Base-by-base conservation (phyloP, 2,329 filamentous ascomycete species). In the Pseudogymnoascus sp. region DNA sequence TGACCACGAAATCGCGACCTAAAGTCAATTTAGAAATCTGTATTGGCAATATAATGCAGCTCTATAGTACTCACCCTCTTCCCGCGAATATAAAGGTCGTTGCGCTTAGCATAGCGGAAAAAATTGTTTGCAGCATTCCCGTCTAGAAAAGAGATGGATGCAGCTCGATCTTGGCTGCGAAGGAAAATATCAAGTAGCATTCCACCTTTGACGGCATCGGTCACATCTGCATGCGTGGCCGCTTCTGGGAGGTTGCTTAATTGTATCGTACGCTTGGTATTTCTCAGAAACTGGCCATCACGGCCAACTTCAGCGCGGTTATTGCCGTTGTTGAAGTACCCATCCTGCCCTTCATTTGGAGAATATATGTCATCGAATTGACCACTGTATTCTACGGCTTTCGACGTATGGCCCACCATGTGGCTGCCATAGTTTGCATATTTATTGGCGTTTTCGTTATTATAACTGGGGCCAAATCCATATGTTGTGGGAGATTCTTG, bases 1-100 rank as follows among this genome's bases (percentile, higher is more conserved):
- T 60, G 80, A 82, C 90, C 90, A 93, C 64, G 78, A 78, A 38
- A 90, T 79, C 12, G 86, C 80, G 58, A 92, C 77, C 88, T 92
- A 63, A 58, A 35, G 59, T 14, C 28, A 28, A 22, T 35, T 61
- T 28, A 65, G n/a, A 19, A 19, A 39, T 3, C 8, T 38, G 7
- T 58, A 9, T 23, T 14, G 12, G n/a, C 14, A 22, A 41, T 41
- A n/a, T 16, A 28, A 4, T 36, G 23, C 1, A 33, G 28, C 9
- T 33, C 7, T 5, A 16, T 2, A 5, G 19, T 35, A 72, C 83
- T 71, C 74, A 91, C 89, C 67, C 84, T 79, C 72, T 88, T 89
- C 61, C 82, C 81, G 59, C 84, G 83, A 65, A 94, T 79, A 69
- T 89, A 89, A 60, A 94, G 71, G 65, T 87, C 87, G 64, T 87